A percentile compares a stretch with the other conserved stretches of the same genome.
phyloP scores from a whole-genome alignment of 2,329 filamentous ascomycete species.

The Didymella segeticola region DNA sequence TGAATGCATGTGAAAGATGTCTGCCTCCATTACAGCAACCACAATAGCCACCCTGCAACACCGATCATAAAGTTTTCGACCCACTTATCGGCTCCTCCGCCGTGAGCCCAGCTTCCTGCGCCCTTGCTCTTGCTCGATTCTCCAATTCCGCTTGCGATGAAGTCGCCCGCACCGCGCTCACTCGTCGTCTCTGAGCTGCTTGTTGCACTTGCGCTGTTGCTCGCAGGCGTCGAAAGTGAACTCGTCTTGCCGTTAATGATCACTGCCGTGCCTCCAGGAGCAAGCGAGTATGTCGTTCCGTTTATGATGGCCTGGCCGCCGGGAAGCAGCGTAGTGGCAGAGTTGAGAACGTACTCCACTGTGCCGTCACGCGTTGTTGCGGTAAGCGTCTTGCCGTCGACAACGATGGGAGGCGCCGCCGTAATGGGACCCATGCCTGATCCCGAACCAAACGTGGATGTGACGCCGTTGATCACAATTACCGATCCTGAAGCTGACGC shows the following conservation, averaged over 20 bases:
- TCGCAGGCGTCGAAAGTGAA: conserved; percentile 34
- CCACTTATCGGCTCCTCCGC: conserved; percentile 32
- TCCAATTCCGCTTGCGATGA: conserved; percentile 14
- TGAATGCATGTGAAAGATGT: conserved; percentile 1
- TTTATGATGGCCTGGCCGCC: conserved; percentile 33
- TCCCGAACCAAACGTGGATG: conserved; percentile 26
- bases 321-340: conserved; percentile 31
- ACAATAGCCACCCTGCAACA: conserved; percentile 36
- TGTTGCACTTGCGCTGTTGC: conserved; percentile 37
- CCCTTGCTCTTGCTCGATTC: conserved; percentile 17
- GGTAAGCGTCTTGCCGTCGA: conserved; percentile 37
- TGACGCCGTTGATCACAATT: conserved; percentile 37
- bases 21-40: conserved; percentile 27
- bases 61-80: conserved; percentile 35
- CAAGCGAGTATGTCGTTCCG: conserved; percentile 41
- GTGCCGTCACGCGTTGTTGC: conserved; percentile 34
- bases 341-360: conserved; percentile 32
- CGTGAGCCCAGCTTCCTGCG: conserved; percentile 1
- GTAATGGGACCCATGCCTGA: conserved; percentile 20
- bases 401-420: conserved; percentile 31
- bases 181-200: conserved; percentile 6
- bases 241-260: conserved; percentile 45
- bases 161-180: conserved; percentile 13
- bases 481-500: conserved; percentile 31
- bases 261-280: conserved; percentile 34